Percentiles rank a stretch among this genome's conserved stretches.
These are phyloP conservation scores for Podospora pseudoanserina DNA, from an alignment of 495 filamentous ascomycete genomes.

Conservation along the genomic window DNA sequence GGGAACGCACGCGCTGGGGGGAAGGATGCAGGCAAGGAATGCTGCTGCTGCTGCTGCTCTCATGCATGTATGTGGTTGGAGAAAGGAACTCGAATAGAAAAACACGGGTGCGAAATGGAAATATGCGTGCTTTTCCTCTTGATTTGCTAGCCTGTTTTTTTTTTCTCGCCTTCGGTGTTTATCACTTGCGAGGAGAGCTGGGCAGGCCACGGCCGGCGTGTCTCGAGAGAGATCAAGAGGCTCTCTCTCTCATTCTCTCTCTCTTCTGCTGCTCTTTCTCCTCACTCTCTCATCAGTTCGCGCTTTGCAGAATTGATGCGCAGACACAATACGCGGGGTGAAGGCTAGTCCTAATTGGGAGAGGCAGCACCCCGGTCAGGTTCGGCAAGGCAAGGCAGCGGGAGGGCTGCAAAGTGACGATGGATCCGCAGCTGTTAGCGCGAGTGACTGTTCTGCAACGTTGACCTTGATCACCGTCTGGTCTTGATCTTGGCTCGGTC, in stretches of 20 bases:
- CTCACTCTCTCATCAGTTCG: neutral
- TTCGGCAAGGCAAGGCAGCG: conserved; percentile 5
- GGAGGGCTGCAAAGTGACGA: conserved; percentile 5
- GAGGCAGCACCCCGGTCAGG: neutral
- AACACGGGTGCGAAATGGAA: conserved; percentile 10
- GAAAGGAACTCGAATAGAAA: conserved; percentile 26
- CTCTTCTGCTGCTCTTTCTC: no score
- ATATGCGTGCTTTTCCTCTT: conserved; percentile 17
- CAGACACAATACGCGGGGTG: conserved; percentile 6
- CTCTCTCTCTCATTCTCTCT: neutral
- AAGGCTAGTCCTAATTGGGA: conserved; percentile 4
- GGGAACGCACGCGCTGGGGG: conserved; percentile 39
- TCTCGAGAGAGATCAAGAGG: conserved; percentile 3
- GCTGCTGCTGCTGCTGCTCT: neutral
- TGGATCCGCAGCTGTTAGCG: neutral
- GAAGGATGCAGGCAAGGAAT: conserved; percentile 35
- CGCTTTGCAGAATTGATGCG: conserved; percentile 8
- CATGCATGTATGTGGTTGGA: conserved; percentile 37
- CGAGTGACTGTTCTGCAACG: neutral
- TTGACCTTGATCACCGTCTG: neutral
- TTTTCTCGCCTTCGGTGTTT: conserved; percentile 12
- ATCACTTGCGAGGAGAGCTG: conserved; percentile 7
- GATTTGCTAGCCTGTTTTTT: conserved; percentile 17
- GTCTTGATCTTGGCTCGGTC: neutral
- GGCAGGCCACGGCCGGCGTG: conserved; percentile 16